Evolutionary conservation across 306 rosid genomes (phyloP), one percentile per base, ranked within the genome.

Genomic region (Prinsepia uniflora): DNA sequence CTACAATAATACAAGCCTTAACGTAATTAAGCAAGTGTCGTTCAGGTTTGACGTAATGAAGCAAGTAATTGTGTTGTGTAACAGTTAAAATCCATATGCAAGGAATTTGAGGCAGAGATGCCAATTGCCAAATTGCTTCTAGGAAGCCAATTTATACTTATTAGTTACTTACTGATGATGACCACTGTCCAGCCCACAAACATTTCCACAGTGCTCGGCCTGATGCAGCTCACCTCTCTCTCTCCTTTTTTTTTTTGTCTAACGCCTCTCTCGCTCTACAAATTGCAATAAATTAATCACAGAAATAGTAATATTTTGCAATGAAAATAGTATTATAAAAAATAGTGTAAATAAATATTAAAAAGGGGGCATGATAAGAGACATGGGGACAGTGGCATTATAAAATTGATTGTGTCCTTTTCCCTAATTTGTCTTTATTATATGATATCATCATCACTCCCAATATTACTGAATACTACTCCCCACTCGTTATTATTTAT

Each of bases 371-470:
- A 65, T 79, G 82, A 82, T 72, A 76, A 68, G 76, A 75, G 80
- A 67, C 74, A 81, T 72, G 80, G 83, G 85, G 86, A 78, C 90
- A 80, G 70, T 71, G 79, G 79, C 87, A 86, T 82, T 74, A 81
- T 67, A 76, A 73, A 77, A 71, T 73, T 74, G 85, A 75, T 81
- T 64, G 44, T 79, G 89, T 79, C 89, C 63, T 78, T 84, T 88
- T 78, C 79, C 77, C 50, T 69, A 44, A 67, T 89, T 89, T 90
- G 95, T 94, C 96, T 58, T 85, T 58, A 75, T 76, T 68, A 66
- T 49, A 75, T 68, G 65, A 75, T 80, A 68, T 50, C 87, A 81
- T 80, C 84, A 81, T 61, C 65, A 58, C 70, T 59, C 57, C 77
- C 75, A 53, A 52, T 62, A 68, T 78, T 52, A 74, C 65, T 74